Evolutionary conservation across 208 protist species (phyloP), one percentile per base, ranked within the genome.

Genomic region (Herpetomonas muscarum): DNA sequence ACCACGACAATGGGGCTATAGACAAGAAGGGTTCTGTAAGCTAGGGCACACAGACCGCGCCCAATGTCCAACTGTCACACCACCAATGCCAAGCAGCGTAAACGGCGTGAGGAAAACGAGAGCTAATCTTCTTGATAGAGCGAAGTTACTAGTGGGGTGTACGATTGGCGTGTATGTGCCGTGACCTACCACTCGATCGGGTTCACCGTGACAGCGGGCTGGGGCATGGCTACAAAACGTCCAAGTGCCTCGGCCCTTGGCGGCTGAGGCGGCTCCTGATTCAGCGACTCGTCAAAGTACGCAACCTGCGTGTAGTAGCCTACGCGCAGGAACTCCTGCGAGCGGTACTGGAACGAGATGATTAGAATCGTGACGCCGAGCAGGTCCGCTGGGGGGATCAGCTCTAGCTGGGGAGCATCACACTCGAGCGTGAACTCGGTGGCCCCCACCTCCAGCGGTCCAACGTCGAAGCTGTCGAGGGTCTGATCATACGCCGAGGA

Each of bases 221-320:
- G 81, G 32, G 85, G 81, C 83, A 95, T 91, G 19, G 85, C 85
- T 25, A 95, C 64, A 59, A 92, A 92, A 24, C 88, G 80, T 21
- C 88, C 88, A 15, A 95, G 67, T 15, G 77, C 26, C 15, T 78
- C 68, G 13, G 37, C 70, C 19, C 78, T 61, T 17, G 80, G 77
- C 2, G 54, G n/a, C 46, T 61, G 44, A 3, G 88, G 84, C 0
- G 81, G 85, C 29, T 59, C 67, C 31, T 79, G 54, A 53, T 95
- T 92, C 0, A 90, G 64, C 19, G 87, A 64, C 0, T 51, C 62
- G 17, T 95, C 71, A 61, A 89, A 90, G 75, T 98, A 98, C 34
- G 90, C 87, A 34, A 97, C 97, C 58, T 94, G 96, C n/a, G 97
- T 89, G 76, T 98, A 99, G 74, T 98, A 98, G 7, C 97, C 97